These are phyloP conservation scores for Sonneratia caseolaris DNA, from an alignment of 345 rosid genomes.

Conservation along the genomic window DNA sequence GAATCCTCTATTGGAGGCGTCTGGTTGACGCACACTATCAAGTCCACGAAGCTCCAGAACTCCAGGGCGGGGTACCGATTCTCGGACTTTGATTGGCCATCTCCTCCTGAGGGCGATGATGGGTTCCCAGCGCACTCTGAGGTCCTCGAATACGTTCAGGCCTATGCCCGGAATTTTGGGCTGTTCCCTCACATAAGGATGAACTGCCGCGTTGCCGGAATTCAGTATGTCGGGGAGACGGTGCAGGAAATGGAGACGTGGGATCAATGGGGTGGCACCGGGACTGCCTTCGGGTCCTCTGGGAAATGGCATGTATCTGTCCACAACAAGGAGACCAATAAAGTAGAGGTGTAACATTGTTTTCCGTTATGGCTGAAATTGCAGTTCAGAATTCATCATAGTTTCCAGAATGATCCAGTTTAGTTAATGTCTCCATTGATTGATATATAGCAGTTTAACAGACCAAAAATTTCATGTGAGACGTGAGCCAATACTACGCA, in stretches of 20 bases:
- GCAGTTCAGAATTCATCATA: not conserved
- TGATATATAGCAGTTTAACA: not conserved
- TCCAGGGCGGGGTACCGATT: conserved; percentile 14
- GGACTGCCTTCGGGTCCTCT: conserved; percentile 23
- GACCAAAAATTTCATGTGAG: not conserved
- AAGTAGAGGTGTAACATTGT: conserved; percentile 10
- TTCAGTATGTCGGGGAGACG: conserved; percentile 27
- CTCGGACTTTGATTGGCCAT: conserved; percentile 39
- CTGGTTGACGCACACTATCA: conserved; percentile 18
- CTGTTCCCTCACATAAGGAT: conserved; percentile 19
- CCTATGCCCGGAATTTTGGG: conserved; percentile 21
- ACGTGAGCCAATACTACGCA: not conserved
- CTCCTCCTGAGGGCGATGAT: conserved; percentile 10
- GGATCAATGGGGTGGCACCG: conserved; percentile 29
- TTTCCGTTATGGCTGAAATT: conserved; percentile 21
- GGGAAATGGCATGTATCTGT: conserved; percentile 34
- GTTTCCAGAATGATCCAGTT: not conserved
- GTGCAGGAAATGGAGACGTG: conserved; percentile 25
- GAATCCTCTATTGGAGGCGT: conserved; percentile 20
- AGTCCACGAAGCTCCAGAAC: conserved; percentile 27
- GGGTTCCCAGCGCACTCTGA: conserved; percentile 13
- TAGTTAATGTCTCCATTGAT: not conserved
- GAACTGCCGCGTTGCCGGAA: conserved; percentile 17
- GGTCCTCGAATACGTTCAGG: conserved; percentile 19
- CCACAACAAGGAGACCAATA: conserved; percentile 8